Conservation (phyloP, 495 filamentous ascomycete species). For the Podospora pseudopauciseta region DNA sequence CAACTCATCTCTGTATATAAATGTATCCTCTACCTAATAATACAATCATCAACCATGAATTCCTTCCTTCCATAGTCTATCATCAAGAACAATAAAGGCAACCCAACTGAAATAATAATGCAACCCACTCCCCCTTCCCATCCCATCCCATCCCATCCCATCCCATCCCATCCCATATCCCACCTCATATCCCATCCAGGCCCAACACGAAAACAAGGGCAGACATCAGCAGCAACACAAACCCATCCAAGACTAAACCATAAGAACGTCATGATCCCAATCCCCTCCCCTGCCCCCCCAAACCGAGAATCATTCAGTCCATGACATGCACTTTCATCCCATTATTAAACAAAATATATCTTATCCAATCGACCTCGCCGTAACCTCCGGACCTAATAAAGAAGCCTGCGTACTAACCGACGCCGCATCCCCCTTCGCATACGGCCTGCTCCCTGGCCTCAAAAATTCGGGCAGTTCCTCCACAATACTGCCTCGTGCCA, state of each 20-base stretch:
- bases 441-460: constrained; percentile 2
- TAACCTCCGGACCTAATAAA: constrained; percentile 6
- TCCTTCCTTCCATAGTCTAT: not conserved
- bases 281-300: too few species aligned
- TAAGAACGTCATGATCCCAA: not conserved
- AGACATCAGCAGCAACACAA: not conserved
- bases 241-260: not conserved
- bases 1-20: not conserved
- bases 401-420: constrained; percentile 9
- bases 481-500: not conserved
- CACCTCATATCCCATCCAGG: not conserved
- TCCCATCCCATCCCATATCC: not conserved
- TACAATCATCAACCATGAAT: not conserved
- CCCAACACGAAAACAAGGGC: not conserved
- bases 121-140: not conserved
- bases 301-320: not conserved
- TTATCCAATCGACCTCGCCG: constrained; percentile 14
- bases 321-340: not conserved
- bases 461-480: not conserved
- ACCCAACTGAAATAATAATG: not conserved
- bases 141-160: not conserved
- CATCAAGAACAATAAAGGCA: not conserved
- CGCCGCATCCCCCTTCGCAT: constrained; percentile 2
- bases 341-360: not conserved
- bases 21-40: not conserved